Percentiles rank a stretch among this genome's conserved stretches.
Conservation (phyloP, 139 green algal genomes). For the Chlorella sp. region DNA sequence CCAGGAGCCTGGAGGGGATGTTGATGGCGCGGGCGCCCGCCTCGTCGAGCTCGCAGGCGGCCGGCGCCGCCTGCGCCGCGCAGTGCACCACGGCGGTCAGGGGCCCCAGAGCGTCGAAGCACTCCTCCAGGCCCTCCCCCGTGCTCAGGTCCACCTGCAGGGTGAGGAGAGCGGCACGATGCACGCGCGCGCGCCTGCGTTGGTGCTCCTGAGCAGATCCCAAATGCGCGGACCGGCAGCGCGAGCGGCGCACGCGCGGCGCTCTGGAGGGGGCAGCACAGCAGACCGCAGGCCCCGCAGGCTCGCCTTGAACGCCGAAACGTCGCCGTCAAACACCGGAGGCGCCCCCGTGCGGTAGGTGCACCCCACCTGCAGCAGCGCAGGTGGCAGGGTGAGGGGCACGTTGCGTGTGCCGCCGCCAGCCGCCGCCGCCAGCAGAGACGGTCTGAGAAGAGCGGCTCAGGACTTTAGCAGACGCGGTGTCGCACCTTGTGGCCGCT, state of each 20-base stretch:
- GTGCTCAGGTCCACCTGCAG: conserved; percentile 47
- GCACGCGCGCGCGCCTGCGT: no score
- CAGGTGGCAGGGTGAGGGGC: no score
- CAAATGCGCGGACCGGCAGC: no score
- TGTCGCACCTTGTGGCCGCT: conserved; percentile 20
- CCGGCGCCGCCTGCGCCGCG: conserved; percentile 61
- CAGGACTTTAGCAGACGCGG: no score
- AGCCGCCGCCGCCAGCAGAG: no score
- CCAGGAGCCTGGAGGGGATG: conserved; percentile 53
- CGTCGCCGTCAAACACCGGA: not conserved
- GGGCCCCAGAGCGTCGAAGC: conserved; percentile 34
- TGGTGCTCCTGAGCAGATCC: no score
- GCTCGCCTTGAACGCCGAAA: not conserved
- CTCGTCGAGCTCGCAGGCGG: conserved; percentile 61
- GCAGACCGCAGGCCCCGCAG: no score
- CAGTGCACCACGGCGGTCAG: conserved; percentile 63
- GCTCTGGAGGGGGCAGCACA: no score
- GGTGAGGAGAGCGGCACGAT: no score
- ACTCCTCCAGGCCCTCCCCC: conserved; percentile 54
- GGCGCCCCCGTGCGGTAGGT: conserved; percentile 31
- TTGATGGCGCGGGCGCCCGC: conserved; percentile 54
- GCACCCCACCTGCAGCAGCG: conserved; percentile 31
- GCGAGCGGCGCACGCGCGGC: no score
- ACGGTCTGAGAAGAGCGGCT: no score
- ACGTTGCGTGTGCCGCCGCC: no score